These are phyloP conservation scores for Benincasa hispida DNA, from an alignment of 306 rosid species.

Conservation along the genomic window DNA sequence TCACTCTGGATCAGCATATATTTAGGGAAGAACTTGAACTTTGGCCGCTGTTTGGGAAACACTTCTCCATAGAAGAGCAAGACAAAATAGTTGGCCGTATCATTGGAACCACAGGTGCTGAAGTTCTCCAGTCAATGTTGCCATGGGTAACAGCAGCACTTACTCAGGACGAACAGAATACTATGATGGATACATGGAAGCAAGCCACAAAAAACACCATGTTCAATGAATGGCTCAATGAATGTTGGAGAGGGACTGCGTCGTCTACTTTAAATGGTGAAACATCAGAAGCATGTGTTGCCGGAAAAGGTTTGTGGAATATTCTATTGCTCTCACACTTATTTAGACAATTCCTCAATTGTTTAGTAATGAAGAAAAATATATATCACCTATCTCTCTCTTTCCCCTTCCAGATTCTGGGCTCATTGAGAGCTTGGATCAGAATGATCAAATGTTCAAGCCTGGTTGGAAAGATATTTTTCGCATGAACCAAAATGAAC, in stretches of 20 bases:
- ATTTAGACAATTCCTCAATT: neutral
- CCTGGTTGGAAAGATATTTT: slow-evolving; percentile 99
- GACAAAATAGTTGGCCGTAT: slow-evolving; percentile 93
- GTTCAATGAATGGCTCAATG: slow-evolving; percentile 98
- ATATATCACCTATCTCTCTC: neutral
- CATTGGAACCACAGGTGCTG: slow-evolving; percentile 99
- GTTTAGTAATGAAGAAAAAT: neutral
- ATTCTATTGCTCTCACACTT: neutral
- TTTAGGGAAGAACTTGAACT: slow-evolving; percentile 94
- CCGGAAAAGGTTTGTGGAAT: slow-evolving; percentile 49
- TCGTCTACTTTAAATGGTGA: slow-evolving; percentile 36
- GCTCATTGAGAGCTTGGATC: slow-evolving; percentile 72
- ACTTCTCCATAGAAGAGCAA: slow-evolving; percentile 95
- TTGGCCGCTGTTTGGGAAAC: slow-evolving; percentile 92
- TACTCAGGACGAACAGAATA: slow-evolving; percentile 92
- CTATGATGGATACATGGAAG: slow-evolving; percentile 98
- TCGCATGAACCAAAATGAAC: slow-evolving; percentile 97
- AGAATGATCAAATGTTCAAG: slow-evolving; percentile 90
- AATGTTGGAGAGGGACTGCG: slow-evolving; percentile 86
- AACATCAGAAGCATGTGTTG: slow-evolving; percentile 30
- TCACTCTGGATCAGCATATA: slow-evolving; percentile 91
- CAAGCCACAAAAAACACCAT: slow-evolving; percentile 97
- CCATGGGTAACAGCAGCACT: slow-evolving; percentile 99
- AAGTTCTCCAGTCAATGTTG: slow-evolving; percentile 97
- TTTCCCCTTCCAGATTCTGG: slow-evolving; percentile 36